phyloP scores from a whole-genome alignment of 495 filamentous ascomycete species.

The Parathielavia hyrcaniae region DNA sequence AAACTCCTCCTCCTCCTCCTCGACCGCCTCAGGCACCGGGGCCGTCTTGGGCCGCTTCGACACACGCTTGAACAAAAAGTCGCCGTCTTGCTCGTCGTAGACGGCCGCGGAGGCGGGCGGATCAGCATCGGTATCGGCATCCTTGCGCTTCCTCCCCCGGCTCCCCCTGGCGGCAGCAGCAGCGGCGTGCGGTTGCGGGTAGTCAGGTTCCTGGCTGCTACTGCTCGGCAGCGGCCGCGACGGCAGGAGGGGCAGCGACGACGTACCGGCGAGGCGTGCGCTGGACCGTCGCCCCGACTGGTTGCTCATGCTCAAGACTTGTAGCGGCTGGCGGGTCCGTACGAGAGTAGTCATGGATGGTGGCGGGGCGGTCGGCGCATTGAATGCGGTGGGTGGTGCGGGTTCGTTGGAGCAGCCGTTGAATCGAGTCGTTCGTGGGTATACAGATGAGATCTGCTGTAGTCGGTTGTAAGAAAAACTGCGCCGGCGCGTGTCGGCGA shows the following conservation, averaged over 20 bases:
- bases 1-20: slow-evolving; percentile 14
- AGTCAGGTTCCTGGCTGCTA: not conserved
- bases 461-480: not conserved
- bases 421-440: not conserved
- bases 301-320: slow-evolving; percentile 56
- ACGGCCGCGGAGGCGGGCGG: slow-evolving; percentile 28
- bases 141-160: slow-evolving; percentile 11
- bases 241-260: slow-evolving; percentile 24
- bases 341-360: slow-evolving; percentile 57
- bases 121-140: slow-evolving; percentile 7
- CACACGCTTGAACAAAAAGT: slow-evolving; percentile 55
- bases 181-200: not conserved
- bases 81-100: slow-evolving; percentile 62
- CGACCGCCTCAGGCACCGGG: slow-evolving; percentile 30
- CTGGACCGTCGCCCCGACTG: slow-evolving; percentile 50
- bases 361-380: slow-evolving; percentile 33
- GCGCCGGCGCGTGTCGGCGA: slow-evolving; percentile 17
- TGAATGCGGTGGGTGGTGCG: slow-evolving; percentile 9
- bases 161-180: slow-evolving; percentile 7
- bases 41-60: slow-evolving; percentile 48
- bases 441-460: not conserved
- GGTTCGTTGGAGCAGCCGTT: not conserved
- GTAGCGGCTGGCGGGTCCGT: slow-evolving; percentile 51
- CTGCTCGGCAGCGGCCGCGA: slow-evolving; percentile 9
- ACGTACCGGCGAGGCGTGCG: slow-evolving; percentile 52